phyloP scores from a whole-genome alignment of 371 early-diverging fungal species.

The Rhizopus delemar region DNA sequence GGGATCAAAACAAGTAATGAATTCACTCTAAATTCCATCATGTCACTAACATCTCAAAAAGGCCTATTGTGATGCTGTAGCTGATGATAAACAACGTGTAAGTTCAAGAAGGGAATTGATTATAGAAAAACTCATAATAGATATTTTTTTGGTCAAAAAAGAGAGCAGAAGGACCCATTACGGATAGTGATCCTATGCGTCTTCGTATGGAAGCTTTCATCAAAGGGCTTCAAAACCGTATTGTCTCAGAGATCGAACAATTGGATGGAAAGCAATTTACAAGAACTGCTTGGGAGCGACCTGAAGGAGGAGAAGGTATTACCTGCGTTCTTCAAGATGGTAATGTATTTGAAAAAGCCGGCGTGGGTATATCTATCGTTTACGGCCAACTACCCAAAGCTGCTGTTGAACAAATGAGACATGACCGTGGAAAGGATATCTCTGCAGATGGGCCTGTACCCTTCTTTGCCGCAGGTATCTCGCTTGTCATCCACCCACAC shows the following conservation, averaged over 20 bases:
- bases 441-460: constrained; percentile 53
- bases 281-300: constrained; percentile 78
- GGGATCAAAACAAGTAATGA: constrained; percentile 20
- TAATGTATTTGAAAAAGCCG: constrained; percentile 92
- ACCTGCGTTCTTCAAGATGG: constrained; percentile 91
- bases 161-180: constrained; percentile 45
- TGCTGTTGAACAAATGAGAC: constrained; percentile 77
- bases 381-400: constrained; percentile 74
- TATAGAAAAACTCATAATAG: background rate
- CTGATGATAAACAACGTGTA: constrained; percentile 39
- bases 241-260: constrained; percentile 54
- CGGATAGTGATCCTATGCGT: constrained; percentile 65
- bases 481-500: constrained; percentile 88
- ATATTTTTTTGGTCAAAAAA: background rate
- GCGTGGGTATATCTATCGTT: constrained; percentile 81
- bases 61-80: constrained; percentile 37
- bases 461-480: constrained; percentile 89
- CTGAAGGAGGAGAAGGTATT: constrained; percentile 85
- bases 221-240: constrained; percentile 72
- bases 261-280: constrained; percentile 67
- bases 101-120: background rate
- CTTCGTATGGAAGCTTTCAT: constrained; percentile 80
- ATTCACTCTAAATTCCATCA: background rate
- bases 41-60: background rate
- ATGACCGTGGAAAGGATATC: constrained; percentile 56